phyloP scores from a whole-genome alignment of 2,329 filamentous ascomycete genomes.

The Beauveria brongniartii region DNA sequence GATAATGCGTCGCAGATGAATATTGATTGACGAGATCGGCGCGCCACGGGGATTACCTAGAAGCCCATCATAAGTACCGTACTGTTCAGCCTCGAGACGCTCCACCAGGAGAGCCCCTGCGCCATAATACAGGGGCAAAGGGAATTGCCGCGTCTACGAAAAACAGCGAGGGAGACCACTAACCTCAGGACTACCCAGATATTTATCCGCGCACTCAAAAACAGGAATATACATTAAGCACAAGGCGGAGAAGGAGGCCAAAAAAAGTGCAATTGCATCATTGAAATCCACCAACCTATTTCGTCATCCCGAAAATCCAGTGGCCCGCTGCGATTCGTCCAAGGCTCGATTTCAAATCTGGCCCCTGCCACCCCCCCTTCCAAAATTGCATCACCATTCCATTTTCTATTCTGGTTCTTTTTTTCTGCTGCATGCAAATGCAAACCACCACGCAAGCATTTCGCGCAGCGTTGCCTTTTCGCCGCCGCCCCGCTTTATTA shows the following conservation, averaged over 20 bases:
- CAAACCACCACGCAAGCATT: neutral
- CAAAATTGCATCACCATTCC: constrained; percentile 5
- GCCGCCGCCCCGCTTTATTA: constrained; percentile 4
- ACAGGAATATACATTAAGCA: too few relatives aligned
- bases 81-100: neutral
- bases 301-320: neutral
- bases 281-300: neutral
- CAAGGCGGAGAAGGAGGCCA: too few relatives aligned
- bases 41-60: neutral
- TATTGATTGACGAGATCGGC: neutral
- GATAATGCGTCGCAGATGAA: neutral
- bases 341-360: neutral
- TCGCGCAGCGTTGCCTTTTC: neutral
- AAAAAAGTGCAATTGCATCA: too few relatives aligned
- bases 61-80: neutral
- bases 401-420: neutral
- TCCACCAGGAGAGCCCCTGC: neutral
- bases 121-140: too few relatives aligned
- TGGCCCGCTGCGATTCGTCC: neutral
- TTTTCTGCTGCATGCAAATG: neutral
- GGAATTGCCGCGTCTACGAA: too few relatives aligned
- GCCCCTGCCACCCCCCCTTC: neutral
- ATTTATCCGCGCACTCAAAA: too few relatives aligned
- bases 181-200: too few relatives aligned
- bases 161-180: too few relatives aligned